Evolutionary conservation across 306 rosid genomes (phyloP).

Genomic region (Quercus berberidifolia): DNA sequence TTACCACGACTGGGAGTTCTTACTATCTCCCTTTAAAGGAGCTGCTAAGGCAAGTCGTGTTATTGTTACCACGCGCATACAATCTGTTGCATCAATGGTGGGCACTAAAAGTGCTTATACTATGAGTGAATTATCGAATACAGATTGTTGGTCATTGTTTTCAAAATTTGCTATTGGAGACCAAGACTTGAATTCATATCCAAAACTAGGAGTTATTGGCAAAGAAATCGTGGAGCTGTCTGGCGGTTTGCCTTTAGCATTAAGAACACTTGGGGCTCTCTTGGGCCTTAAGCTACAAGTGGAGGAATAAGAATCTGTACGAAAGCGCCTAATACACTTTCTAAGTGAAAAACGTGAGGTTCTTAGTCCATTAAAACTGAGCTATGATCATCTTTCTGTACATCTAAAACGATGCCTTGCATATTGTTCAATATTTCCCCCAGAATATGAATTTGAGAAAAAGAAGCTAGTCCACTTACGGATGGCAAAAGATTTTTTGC

Average conservation of each 20-base stretch:
- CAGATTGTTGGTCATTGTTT: constrained; percentile 11
- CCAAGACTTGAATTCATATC: not conserved
- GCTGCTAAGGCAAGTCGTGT: constrained; percentile 13
- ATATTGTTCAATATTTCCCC: too few species aligned
- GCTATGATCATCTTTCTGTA: too few species aligned
- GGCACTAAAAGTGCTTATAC: not conserved
- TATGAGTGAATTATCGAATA: not conserved
- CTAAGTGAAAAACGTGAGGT: too few species aligned
- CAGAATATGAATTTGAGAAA: too few species aligned
- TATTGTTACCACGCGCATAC: constrained; percentile 11
- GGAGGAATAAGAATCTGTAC: too few species aligned
- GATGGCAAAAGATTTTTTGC: too few species aligned
- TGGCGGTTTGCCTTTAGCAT: constrained; percentile 29
- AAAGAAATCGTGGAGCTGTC: constrained; percentile 3
- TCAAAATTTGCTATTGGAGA: constrained; percentile 6
- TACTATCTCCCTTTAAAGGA: too few species aligned
- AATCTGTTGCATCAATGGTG: constrained; percentile 1
- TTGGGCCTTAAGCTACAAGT: not conserved
- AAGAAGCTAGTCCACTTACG: too few species aligned
- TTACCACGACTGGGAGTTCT: too few species aligned
- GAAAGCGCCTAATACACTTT: too few species aligned
- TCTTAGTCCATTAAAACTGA: too few species aligned
- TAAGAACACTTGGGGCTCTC: constrained; percentile 18
- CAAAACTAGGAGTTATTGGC: not conserved
- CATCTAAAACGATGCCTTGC: too few species aligned